phyloP scores from a whole-genome alignment of 2,329 filamentous ascomycete genomes.

The Venturia pyrina region DNA sequence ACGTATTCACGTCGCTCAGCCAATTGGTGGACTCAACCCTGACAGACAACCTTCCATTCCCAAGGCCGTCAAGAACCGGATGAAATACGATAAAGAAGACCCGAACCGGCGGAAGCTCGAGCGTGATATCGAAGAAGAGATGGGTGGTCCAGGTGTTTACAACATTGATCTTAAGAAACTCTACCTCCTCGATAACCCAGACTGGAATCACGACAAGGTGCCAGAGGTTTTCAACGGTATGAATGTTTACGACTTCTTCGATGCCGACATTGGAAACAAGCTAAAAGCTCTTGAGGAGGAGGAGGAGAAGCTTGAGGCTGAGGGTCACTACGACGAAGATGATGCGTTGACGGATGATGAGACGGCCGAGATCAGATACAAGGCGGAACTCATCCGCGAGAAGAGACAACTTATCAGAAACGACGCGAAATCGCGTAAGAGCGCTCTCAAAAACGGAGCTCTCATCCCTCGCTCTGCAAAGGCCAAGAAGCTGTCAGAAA shows the following conservation, averaged over 20 bases:
- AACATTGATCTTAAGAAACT: constrained; percentile 84
- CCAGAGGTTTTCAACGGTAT: constrained; percentile 91
- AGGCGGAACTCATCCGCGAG: constrained; percentile 91
- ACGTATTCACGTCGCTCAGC: constrained; percentile 94
- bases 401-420: constrained; percentile 89
- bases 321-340: constrained; percentile 82
- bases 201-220: constrained; percentile 95
- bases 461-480: constrained; percentile 76
- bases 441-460: constrained; percentile 82
- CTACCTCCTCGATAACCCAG: constrained; percentile 75
- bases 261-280: constrained; percentile 92
- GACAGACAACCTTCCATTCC: constrained; percentile 74
- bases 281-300: constrained; percentile 87
- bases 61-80: constrained; percentile 65
- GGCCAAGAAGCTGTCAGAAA: constrained; percentile 73
- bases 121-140: constrained; percentile 79
- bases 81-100: constrained; percentile 85
- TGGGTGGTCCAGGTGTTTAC: constrained; percentile 91
- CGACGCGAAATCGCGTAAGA: constrained; percentile 90
- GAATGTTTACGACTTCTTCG: constrained; percentile 96
- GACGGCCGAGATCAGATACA: constrained; percentile 76
- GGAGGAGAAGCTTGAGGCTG: constrained; percentile 81
- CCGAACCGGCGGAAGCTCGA: constrained; percentile 75
- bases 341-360: constrained; percentile 76
- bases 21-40: constrained; percentile 63